Percentiles rank a stretch among this genome's conserved stretches.
Evolutionary conservation across 257 asterid species (phyloP).

Genomic region (Jasminum sambac): DNA sequence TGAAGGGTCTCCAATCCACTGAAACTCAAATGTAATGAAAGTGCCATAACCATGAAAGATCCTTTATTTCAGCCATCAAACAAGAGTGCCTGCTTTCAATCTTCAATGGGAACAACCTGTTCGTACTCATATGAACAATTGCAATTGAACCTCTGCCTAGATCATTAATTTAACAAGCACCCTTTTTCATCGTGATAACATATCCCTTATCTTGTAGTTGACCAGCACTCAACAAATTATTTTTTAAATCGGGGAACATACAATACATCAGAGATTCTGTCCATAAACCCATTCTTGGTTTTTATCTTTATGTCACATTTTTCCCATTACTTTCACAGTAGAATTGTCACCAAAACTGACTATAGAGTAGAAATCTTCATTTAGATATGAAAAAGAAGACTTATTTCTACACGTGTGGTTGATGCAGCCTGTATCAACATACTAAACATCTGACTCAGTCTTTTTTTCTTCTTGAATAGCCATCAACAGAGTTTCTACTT

Average conservation of each 20-base stretch:
- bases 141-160: background rate
- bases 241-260: slow-evolving; percentile 16
- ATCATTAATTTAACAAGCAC: slow-evolving; percentile 18
- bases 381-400: no score
- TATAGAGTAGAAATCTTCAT: no score
- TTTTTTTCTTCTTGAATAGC: no score
- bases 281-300: background rate
- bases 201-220: slow-evolving; percentile 7
- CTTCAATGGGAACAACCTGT: slow-evolving; percentile 3
- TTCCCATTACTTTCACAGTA: slow-evolving; percentile 1
- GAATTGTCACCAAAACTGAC: no score
- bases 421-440: no score
- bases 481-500: no score
- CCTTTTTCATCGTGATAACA: background rate
- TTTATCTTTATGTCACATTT: slow-evolving; percentile 10
- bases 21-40: slow-evolving; percentile 2
- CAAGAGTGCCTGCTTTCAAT: background rate
- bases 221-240: slow-evolving; percentile 18
- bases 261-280: slow-evolving; percentile 10
- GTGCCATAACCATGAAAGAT: slow-evolving; percentile 6
- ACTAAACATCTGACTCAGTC: no score
- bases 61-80: background rate
- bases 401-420: no score
- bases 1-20: slow-evolving; percentile 13
- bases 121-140: no score